phyloP scores from a whole-genome alignment of 2,329 filamentous ascomycete species.

The Bisporella sp. region DNA sequence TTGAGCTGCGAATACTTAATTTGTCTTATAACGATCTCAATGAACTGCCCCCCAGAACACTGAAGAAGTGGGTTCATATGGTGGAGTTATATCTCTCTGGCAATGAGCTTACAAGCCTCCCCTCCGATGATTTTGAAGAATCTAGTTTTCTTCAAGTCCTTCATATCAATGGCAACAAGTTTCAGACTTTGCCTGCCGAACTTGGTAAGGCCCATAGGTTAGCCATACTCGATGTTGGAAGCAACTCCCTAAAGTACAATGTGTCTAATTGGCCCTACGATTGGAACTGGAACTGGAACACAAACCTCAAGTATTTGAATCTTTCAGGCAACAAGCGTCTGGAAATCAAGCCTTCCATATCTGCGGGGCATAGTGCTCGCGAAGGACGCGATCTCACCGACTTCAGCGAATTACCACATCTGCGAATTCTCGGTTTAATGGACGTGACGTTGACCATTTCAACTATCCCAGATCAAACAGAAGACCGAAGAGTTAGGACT shows the following conservation, averaged over 20 bases:
- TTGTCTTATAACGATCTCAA: constrained; percentile 91
- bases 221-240: constrained; percentile 87
- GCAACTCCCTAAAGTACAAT: constrained; percentile 95
- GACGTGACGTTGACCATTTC: constrained; percentile 93
- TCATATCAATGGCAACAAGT: constrained; percentile 96
- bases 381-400: constrained; percentile 73
- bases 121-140: constrained; percentile 90
- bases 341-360: constrained; percentile 74
- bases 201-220: constrained; percentile 91
- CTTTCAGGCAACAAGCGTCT: constrained; percentile 93
- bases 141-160: constrained; percentile 80
- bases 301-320: constrained; percentile 89
- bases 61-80: constrained; percentile 84
- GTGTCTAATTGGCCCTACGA: constrained; percentile 98
- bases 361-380: constrained; percentile 56
- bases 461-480: constrained; percentile 88
- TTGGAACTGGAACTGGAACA: constrained; percentile 99
- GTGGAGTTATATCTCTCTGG: constrained; percentile 91
- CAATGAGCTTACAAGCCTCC: constrained; percentile 85
- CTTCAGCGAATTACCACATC: constrained; percentile 76
- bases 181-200: constrained; percentile 92
- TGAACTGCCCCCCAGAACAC: constrained; percentile 82
- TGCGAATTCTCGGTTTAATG: constrained; percentile 90
- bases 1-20: constrained; percentile 83
- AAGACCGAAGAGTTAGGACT: constrained; percentile 92